Evolutionary conservation across 1,284 basidiomycete species (phyloP), one percentile per base, ranked within the genome.

Genomic region (Sphaerobolus stellatus): DNA sequence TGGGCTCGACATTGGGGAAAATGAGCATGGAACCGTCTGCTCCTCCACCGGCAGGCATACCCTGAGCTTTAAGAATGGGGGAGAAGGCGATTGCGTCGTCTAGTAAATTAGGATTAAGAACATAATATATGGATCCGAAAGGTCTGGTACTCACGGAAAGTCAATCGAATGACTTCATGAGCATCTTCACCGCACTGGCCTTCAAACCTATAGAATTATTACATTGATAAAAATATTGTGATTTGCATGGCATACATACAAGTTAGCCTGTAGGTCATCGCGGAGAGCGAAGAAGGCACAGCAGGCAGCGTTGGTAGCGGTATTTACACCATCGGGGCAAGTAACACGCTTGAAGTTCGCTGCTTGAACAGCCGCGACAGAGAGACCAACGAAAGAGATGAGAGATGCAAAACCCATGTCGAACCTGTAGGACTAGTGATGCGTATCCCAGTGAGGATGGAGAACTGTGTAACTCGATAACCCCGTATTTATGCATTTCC

Each of bases 1-100:
- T 43, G 4, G 41, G 11, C 28, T 43, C 41, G 20, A 43, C 41
- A 43, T 20, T 43, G 6, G 41, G 41, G 38, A 60, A 60, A n/a
- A 60, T 16, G 7, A 60, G 55, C 14, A 60, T 58, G 13, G 57
- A 58, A 18, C 59, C 59, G 29, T 60, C 59, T 16, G 59, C 59
- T n/a, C 59, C 59, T 16, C 51, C 54, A n/a, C 54, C 48, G 16
- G 38, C 34, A 25, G 33, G 27, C 44, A 46, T 5, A 33, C 46
- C 54, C 20, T 40, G 25, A 6, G 18, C 6, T 31, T 25, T 24
- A 31, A 54, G 47, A 16, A 44, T 3, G 24, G 24, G 27, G 25
- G 40, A 54, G 36, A 31, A 49, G 24, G 41, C 46, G 46, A 55
- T 47, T 25, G 34, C 54, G 31, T 51, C 38, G 41, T 43, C 41